These are phyloP conservation scores for Solanum infundibuliforme DNA, from an alignment of 257 asterid genomes.

Conservation along the genomic window DNA sequence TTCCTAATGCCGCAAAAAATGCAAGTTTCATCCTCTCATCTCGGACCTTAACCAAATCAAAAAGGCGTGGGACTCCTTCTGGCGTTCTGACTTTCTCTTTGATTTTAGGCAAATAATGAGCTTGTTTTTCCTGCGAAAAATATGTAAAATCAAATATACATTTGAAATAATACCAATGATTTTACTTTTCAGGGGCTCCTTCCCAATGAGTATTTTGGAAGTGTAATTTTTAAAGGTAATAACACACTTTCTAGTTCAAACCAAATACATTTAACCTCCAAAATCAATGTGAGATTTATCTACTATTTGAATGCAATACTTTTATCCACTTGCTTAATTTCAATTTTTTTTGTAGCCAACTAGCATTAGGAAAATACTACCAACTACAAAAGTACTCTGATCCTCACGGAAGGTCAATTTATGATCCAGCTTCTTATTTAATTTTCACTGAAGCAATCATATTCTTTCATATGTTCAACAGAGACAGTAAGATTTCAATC, in stretches of 20 bases:
- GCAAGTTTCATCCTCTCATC: constrained; percentile 92
- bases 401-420: neutral
- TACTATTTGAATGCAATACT: neutral
- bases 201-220: neutral
- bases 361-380: neutral
- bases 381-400: neutral
- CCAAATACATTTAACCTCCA: neutral
- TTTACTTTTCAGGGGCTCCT: neutral
- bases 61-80: constrained; percentile 76
- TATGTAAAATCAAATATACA: neutral
- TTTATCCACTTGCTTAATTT: neutral
- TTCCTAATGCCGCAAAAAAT: constrained; percentile 69
- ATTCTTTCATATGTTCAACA: neutral
- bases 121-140: constrained; percentile 73
- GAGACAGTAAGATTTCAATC: neutral
- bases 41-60: constrained; percentile 80
- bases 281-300: neutral
- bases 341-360: neutral
- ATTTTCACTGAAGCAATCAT: neutral
- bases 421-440: neutral
- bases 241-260: neutral
- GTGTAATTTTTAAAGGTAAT: neutral
- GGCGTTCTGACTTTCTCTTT: constrained; percentile 63
- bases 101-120: constrained; percentile 37
- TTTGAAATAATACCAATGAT: neutral